These are phyloP conservation scores for Phylloporus sp. DNA, from an alignment of 768 basidiomycete species.

Conservation along the genomic window DNA sequence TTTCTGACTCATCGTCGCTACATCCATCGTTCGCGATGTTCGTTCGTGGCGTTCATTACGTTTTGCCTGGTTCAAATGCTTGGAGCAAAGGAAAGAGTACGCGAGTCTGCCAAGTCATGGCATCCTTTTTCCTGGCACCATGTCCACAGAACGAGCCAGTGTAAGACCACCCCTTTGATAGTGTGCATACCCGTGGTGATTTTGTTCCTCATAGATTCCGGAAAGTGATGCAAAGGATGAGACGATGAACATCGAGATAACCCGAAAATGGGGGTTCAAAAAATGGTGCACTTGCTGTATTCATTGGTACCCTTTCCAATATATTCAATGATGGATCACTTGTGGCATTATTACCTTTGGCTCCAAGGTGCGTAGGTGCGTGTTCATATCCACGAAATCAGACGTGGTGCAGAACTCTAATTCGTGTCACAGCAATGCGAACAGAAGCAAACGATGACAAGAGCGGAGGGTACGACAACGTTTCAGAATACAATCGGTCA, in stretches of 20 bases:
- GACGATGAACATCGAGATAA: conserved; percentile 51
- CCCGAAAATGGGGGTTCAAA: conserved; percentile 85
- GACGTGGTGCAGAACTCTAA: no score
- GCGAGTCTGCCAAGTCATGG: no score
- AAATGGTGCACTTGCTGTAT: conserved; percentile 58
- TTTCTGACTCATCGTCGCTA: no score
- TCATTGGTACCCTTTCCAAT: conserved; percentile 37
- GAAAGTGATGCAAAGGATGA: conserved; percentile 51
- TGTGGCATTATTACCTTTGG: conserved; percentile 89
- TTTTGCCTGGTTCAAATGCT: no score
- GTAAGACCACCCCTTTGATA: conserved; percentile 39
- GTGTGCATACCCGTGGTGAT: conserved; percentile 69
- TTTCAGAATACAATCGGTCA: conserved; percentile 66
- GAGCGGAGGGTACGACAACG: conserved; percentile 69
- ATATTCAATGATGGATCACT: conserved; percentile 89
- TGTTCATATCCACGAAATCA: no score
- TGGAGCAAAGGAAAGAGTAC: no score
- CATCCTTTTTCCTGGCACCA: no score
- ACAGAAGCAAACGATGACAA: conserved; percentile 64
- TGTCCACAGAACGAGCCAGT: conserved; percentile 79
- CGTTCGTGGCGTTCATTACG: no score
- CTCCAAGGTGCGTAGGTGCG: conserved; percentile 68
- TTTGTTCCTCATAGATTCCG: conserved; percentile 76
- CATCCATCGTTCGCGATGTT: no score
- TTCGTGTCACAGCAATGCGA: neutral